These are phyloP conservation scores for Pittosporum tobira DNA, from an alignment of 129 eudicot species.

Conservation along the genomic window DNA sequence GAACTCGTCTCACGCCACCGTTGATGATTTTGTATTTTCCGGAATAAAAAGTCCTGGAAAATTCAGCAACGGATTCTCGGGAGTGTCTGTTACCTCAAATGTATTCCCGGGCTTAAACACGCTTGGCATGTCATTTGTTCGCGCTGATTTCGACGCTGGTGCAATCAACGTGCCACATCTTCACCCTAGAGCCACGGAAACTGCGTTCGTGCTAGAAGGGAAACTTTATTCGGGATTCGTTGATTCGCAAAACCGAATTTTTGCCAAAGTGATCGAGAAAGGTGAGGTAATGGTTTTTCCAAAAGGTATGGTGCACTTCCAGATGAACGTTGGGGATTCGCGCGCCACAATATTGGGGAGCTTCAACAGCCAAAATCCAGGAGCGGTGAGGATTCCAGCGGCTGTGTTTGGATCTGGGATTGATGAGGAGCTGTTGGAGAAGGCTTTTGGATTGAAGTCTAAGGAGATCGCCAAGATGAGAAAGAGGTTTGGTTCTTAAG, in stretches of 20 bases:
- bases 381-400: constrained; percentile 55
- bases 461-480: constrained; percentile 53
- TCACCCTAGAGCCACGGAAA: constrained; percentile 84
- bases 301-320: constrained; percentile 65
- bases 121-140: constrained; percentile 71
- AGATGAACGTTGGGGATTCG: constrained; percentile 72
- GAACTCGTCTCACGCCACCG: constrained; percentile 43
- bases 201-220: constrained; percentile 64
- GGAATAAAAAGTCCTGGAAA: constrained; percentile 64
- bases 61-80: constrained; percentile 48
- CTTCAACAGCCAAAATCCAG: constrained; percentile 81
- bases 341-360: constrained; percentile 64
- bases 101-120: constrained; percentile 80
- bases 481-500: constrained; percentile 38
- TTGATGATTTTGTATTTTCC: constrained; percentile 57
- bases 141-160: constrained; percentile 73
- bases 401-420: constrained; percentile 66
- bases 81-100: constrained; percentile 45
- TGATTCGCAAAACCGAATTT: constrained; percentile 46
- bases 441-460: constrained; percentile 60
- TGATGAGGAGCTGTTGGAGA: constrained; percentile 47
- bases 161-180: constrained; percentile 70
- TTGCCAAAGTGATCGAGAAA: constrained; percentile 58
- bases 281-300: constrained; percentile 92
- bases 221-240: constrained; percentile 73